Evolutionary conservation across 768 basidiomycete species (phyloP).

Genomic region (Russula vinacea): DNA sequence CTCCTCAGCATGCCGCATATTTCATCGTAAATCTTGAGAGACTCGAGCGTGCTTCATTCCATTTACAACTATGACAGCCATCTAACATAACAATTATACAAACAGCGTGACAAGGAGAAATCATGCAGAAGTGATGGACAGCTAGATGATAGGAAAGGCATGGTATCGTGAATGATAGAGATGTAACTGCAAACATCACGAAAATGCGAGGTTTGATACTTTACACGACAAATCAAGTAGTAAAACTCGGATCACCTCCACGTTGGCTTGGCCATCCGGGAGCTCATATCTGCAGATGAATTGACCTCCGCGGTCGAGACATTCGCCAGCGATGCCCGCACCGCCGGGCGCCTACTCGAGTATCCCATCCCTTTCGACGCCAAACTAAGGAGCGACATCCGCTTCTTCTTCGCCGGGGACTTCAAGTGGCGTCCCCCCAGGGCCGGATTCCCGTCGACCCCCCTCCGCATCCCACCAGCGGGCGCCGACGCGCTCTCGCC

Average conservation of each 20-base stretch:
- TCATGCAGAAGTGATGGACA: conserved; percentile 17
- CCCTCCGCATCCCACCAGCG: conserved; percentile 40
- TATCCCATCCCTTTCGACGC: conserved; percentile 33
- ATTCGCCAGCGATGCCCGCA: conserved; percentile 36
- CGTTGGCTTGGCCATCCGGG: conserved; percentile 44
- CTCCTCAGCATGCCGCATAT: conserved; percentile 10
- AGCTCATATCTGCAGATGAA: conserved; percentile 39
- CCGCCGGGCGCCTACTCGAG: conserved; percentile 35
- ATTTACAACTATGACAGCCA: neutral
- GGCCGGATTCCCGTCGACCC: conserved; percentile 29
- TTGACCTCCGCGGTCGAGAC: conserved; percentile 47
- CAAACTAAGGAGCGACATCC: conserved; percentile 51
- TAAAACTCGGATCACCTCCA: conserved; percentile 48
- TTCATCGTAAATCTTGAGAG: neutral
- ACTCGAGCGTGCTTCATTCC: neutral
- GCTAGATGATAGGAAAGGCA: conserved; percentile 22
- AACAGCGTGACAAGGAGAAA: conserved; percentile 17
- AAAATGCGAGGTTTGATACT: conserved; percentile 5
- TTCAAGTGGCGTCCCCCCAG: conserved; percentile 31
- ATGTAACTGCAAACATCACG: conserved; percentile 13
- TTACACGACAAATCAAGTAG: conserved; percentile 8
- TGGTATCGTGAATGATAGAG: conserved; percentile 13
- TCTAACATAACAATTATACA: conserved; percentile 26
- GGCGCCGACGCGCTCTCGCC: conserved; percentile 33
- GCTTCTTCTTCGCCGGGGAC: conserved; percentile 63